These are phyloP conservation scores for Lathyrus oleraceus DNA, from an alignment of 306 rosid species.

Conservation along the genomic window DNA sequence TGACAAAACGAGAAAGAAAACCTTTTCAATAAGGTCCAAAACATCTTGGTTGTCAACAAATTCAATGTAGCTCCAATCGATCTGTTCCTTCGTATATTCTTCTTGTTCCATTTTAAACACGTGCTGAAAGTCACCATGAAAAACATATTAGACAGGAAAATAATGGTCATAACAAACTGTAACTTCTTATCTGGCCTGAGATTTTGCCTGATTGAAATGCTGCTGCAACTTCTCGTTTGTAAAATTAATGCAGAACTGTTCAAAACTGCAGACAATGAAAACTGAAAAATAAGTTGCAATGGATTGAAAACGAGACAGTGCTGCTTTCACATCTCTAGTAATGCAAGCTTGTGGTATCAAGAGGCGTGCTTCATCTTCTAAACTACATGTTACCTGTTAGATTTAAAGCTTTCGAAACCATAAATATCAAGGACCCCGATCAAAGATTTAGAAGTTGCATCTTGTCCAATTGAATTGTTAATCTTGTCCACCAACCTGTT, in stretches of 20 bases:
- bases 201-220: slow-evolving; percentile 91
- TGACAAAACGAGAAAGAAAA: slow-evolving; percentile 28
- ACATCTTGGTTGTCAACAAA: slow-evolving; percentile 98
- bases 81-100: slow-evolving; percentile 96
- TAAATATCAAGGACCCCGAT: slow-evolving; percentile 98
- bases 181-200: slow-evolving; percentile 37
- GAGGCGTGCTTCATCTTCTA: slow-evolving; percentile 27
- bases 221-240: slow-evolving; percentile 99
- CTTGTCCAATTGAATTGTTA: slow-evolving; percentile 93
- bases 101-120: slow-evolving; percentile 99
- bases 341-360: slow-evolving; percentile 20
- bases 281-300: slow-evolving; percentile 56
- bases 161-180: slow-evolving; percentile 14
- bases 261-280: slow-evolving; percentile 79
- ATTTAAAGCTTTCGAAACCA: slow-evolving; percentile 97
- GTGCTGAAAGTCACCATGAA: slow-evolving; percentile 64
- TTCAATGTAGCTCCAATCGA: slow-evolving; percentile 98
- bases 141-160: slow-evolving; percentile 34
- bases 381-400: slow-evolving; percentile 75
- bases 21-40: slow-evolving; percentile 98
- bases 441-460: slow-evolving; percentile 73
- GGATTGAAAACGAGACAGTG: slow-evolving; percentile 41
- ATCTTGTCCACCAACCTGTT: slow-evolving; percentile 97
- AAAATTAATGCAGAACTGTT: slow-evolving; percentile 98
- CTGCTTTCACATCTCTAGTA: slow-evolving; percentile 40